Evolutionary conservation across 305 asterid species (phyloP).

Genomic region (Withania somnifera): DNA sequence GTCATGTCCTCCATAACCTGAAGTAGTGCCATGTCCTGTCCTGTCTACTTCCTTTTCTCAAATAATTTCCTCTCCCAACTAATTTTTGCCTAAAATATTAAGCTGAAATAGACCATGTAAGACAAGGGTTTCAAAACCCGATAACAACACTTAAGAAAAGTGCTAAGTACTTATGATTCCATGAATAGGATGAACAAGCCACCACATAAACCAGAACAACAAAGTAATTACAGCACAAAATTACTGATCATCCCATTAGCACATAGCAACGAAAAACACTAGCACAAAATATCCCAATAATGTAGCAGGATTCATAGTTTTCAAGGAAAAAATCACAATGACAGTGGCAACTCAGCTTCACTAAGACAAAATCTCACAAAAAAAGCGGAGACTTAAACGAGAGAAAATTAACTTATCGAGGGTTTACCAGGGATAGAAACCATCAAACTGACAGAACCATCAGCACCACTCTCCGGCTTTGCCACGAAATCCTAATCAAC

Average conservation of each 20-base stretch:
- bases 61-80: neutral
- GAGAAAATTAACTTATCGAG: neutral
- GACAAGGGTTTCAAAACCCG: neutral
- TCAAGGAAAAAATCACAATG: neutral
- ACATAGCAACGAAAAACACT: neutral
- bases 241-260: neutral
- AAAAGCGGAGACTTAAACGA: neutral
- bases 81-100: neutral
- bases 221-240: neutral
- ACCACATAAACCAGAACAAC: neutral
- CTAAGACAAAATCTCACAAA: neutral
- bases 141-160: neutral
- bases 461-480: constrained; percentile 28
- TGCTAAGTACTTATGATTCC: neutral
- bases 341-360: neutral
- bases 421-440: constrained; percentile 31
- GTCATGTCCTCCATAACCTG: no score
- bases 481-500: constrained; percentile 31
- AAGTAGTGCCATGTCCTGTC: no score
- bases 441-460: constrained; percentile 31
- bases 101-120: neutral
- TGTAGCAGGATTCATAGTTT: neutral
- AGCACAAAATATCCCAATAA: neutral
- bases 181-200: neutral
- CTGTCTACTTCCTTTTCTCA: neutral